Conservation (phyloP, 805 yeast species). For the Debaryomyces castellii region DNA sequence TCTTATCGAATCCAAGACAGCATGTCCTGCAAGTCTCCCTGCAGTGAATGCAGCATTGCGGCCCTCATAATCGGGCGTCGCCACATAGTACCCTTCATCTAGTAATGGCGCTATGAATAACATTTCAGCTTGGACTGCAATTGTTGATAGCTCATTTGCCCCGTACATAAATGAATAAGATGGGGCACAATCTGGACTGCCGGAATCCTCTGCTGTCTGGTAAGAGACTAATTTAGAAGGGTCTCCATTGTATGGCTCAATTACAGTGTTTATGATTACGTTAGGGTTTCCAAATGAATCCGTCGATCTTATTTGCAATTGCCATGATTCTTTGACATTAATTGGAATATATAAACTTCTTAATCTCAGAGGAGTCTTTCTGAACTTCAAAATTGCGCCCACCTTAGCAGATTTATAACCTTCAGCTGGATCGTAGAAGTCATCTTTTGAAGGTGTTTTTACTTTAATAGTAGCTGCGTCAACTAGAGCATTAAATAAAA, state of each 20-base stretch:
- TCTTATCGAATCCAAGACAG: slow-evolving; percentile 23
- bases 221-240: slow-evolving; percentile 20
- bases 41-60: slow-evolving; percentile 23
- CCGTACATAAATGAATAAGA: slow-evolving; percentile 19
- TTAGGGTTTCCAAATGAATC: slow-evolving; percentile 19
- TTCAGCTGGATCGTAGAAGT: slow-evolving; percentile 13
- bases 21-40: slow-evolving; percentile 21
- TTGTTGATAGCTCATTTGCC: slow-evolving; percentile 8
- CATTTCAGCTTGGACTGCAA: slow-evolving; percentile 16
- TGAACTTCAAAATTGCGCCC: slow-evolving; percentile 11
- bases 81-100: slow-evolving; percentile 14
- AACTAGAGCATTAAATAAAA: neutral
- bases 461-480: slow-evolving; percentile 1
- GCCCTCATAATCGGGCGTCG: slow-evolving; percentile 29
- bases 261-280: slow-evolving; percentile 17
- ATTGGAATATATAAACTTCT: slow-evolving; percentile 6
- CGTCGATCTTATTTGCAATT: slow-evolving; percentile 22
- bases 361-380: slow-evolving; percentile 3
- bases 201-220: slow-evolving; percentile 21
- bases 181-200: slow-evolving; percentile 17
- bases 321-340: slow-evolving; percentile 17
- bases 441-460: slow-evolving; percentile 12
- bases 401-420: slow-evolving; percentile 6
- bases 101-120: slow-evolving; percentile 13
- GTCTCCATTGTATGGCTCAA: slow-evolving; percentile 23